These are phyloP conservation scores for Cytospora leucostoma DNA, from an alignment of 2,329 filamentous ascomycete genomes.

Conservation along the genomic window DNA sequence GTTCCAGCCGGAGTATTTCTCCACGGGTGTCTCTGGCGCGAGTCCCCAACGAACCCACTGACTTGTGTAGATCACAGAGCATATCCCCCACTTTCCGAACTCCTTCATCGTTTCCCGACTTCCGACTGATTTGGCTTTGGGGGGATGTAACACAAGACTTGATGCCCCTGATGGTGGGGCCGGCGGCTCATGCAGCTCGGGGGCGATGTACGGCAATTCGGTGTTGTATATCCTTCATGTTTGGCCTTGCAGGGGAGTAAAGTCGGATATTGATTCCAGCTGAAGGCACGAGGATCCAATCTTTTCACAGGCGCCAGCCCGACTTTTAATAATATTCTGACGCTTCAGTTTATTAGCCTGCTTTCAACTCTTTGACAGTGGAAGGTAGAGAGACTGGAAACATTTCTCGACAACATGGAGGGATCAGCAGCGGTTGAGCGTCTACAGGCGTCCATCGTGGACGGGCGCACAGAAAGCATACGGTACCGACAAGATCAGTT, in stretches of 20 bases:
- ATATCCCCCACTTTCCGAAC: constrained; percentile 15
- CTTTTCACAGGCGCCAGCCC: background rate
- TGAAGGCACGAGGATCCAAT: too few relatives aligned
- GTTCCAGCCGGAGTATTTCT: background rate
- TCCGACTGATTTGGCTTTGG: background rate
- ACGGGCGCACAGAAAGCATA: constrained; percentile 42
- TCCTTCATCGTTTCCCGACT: constrained; percentile 4
- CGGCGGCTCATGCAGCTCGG: background rate
- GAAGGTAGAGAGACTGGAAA: too few relatives aligned
- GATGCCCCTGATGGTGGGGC: background rate
- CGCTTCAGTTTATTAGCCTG: background rate
- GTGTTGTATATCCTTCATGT: too few relatives aligned
- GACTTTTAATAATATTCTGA: background rate
- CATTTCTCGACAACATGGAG: constrained; percentile 8
- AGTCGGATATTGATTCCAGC: too few relatives aligned
- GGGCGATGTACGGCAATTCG: too few relatives aligned
- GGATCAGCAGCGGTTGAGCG: constrained; percentile 32
- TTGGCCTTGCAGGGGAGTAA: too few relatives aligned
- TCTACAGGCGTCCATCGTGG: constrained; percentile 38
- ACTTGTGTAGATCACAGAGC: background rate
- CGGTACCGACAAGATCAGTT: constrained; percentile 44
- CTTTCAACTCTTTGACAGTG: too few relatives aligned
- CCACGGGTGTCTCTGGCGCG: too few relatives aligned
- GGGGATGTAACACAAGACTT: background rate
- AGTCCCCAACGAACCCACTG: background rate